Percentiles rank a stretch among this genome's conserved stretches.
Conservation (phyloP, 352 stramenopile genomes). For the Elongisporangium prolatum region DNA sequence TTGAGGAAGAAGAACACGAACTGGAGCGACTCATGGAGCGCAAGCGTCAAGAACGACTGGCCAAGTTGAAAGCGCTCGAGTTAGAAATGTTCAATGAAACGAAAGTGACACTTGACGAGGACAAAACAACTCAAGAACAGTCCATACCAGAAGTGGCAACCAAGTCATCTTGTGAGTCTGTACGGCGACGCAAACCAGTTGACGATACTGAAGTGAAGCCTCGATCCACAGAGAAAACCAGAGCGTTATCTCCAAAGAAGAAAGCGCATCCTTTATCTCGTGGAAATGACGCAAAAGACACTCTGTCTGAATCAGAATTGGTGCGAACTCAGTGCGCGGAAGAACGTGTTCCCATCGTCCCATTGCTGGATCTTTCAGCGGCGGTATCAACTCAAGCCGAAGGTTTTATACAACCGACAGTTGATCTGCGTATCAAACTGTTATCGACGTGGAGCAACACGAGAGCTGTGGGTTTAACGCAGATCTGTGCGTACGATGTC, state of each 20-base stretch:
- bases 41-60: conserved; percentile 53
- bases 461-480: conserved; percentile 48
- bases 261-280: neutral
- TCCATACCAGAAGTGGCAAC: neutral
- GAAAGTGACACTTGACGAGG: neutral
- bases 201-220: neutral
- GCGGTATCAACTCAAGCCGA: neutral
- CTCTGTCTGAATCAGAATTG: neutral
- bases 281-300: neutral
- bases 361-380: conserved; percentile 19
- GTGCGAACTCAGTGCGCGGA: neutral
- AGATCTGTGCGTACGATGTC: conserved; percentile 61
- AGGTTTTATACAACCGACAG: neutral
- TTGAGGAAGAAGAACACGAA: conserved; percentile 73
- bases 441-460: conserved; percentile 68
- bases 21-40: conserved; percentile 58
- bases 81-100: conserved; percentile 15
- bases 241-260: neutral
- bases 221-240: neutral
- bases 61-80: conserved; percentile 46
- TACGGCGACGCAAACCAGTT: neutral
- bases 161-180: neutral
- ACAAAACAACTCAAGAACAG: neutral
- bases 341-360: conserved; percentile 9
- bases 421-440: conserved; percentile 60